Base-by-base conservation (phyloP, 1,284 basidiomycete genomes). In the Austroboletus niveus region DNA sequence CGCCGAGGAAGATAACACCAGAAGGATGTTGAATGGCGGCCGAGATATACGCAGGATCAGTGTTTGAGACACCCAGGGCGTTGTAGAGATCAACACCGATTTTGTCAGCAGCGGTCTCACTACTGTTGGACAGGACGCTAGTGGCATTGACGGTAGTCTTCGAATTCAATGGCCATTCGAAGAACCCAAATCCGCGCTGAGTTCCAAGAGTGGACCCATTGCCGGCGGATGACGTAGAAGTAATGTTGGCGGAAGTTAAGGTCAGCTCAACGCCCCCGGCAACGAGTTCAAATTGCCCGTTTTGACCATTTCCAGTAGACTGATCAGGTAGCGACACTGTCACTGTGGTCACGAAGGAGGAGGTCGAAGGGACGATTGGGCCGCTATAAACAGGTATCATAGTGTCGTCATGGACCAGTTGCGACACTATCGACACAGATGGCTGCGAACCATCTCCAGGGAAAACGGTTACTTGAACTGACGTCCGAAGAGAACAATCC, bases 401-500 rank as follows among this genome's bases (percentile, higher is more conserved):
- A 11, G 74, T 73, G 65, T 98, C 92, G 2, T 81, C 71, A 12
- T 77, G 68, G 53, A 89, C 91, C 58, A 80, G 80, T 66, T 98
- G 89, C 2, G 86, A 84, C 41, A 99, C 72, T 1, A 77, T 84
- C 17, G 78, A 80, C 17, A 87, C 82, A 58, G 73, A 82, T 0
- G 91, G 87, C 24, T 80, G 61, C 17, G 85, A 75, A 17, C 80
- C 83, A 27, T 76, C 76, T 0, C 85, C 85, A 9, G 93, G 90
- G 69, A 91, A 92, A 17, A 97, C 85, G 5, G 85, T 87, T 51
- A 96, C 81, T 58, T 87, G 78, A 46, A 98, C 92, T 1, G 82
- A 82, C 0, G 94, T 97, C 14, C 97, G 85, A 24, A 78, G 70
- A 20, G 69, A 74, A 65, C 96, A 99, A 63, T 96, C 89, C 54